These are phyloP conservation scores for Eucalyptus curtisii DNA, from an alignment of 345 rosid species.

Conservation along the genomic window DNA sequence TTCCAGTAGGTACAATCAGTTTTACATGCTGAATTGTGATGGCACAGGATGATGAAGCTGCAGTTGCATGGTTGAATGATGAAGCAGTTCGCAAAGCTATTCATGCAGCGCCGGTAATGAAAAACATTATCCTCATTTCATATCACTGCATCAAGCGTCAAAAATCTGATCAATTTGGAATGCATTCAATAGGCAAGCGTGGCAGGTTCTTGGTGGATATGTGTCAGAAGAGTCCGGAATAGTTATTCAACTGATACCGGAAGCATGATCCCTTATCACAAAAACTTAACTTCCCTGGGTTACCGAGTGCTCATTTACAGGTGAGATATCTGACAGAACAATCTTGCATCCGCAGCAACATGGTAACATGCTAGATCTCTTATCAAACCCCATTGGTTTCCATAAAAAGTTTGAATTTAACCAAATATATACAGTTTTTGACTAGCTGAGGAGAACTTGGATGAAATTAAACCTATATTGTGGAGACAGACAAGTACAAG, in stretches of 20 bases:
- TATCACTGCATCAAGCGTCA: neutral
- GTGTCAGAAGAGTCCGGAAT: neutral
- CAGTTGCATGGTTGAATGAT: constrained; percentile 32
- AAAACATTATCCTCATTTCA: neutral
- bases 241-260: constrained; percentile 1
- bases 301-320: constrained; percentile 29
- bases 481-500: neutral
- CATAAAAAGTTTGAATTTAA: neutral
- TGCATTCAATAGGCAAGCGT: neutral
- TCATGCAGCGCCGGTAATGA: constrained; percentile 30
- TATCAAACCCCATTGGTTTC: neutral
- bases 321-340: neutral
- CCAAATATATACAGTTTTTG: neutral
- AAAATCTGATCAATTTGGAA: neutral
- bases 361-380: neutral
- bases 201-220: constrained; percentile 1
- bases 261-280: constrained; percentile 25
- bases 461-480: neutral
- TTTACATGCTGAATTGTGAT: neutral
- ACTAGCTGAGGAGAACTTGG: neutral
- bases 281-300: constrained; percentile 12
- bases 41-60: constrained; percentile 34
- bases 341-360: neutral
- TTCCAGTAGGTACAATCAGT: neutral
- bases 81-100: constrained; percentile 31